Evolutionary conservation across 2,329 filamentous ascomycete species (phyloP), one percentile per base, ranked within the genome.

Genomic region (Aspergillus neotritici): DNA sequence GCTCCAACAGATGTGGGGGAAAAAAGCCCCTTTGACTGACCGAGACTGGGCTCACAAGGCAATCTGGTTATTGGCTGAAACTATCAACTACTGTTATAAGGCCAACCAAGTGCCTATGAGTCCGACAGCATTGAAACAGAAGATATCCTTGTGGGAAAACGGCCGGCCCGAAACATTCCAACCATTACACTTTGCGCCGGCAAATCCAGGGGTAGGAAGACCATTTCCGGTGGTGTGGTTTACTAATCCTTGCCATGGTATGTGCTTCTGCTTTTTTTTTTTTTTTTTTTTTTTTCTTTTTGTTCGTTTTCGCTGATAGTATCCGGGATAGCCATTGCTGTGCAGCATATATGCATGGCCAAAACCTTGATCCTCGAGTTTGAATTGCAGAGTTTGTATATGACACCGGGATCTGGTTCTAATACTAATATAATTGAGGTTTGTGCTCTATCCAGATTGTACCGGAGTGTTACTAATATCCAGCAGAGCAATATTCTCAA

Each of bases 181-280:
- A 13, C 61, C 62, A 0, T 48, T 65, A 38, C 60, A 65, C 49
- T 49, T 58, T 37, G 57, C 61, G 2, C 50, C 48, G 14, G 51
- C 57, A 5, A 60, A 62, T 43, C 44, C 48, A 25, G 46, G 46
- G 12, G 44, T 37, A 11, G 60, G 58, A 7, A 57, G 62, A 13
- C 59, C 61, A 6, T 65, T 64, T 32, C 62, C 62, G 30, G 52
- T 63, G 14, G 50, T 62, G 32, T 61, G 57, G 57, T 64, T 58
- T 42, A 63, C 56, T 8, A 63, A 51, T 42, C 41, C 61, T 25
- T 58, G 55, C 44, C 59, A 64, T 51, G 60, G 62, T 64, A 54
- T 37, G 49, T 25, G n/a, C n/a, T n/a, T 8, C 21, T 2, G 21
- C 7, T 29, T 46, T 28, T 5, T 1, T 16, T 9, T 14, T 16